These are phyloP conservation scores for Metarhizium anisopliae DNA, from an alignment of 2,329 filamentous ascomycete genomes.

Conservation along the genomic window DNA sequence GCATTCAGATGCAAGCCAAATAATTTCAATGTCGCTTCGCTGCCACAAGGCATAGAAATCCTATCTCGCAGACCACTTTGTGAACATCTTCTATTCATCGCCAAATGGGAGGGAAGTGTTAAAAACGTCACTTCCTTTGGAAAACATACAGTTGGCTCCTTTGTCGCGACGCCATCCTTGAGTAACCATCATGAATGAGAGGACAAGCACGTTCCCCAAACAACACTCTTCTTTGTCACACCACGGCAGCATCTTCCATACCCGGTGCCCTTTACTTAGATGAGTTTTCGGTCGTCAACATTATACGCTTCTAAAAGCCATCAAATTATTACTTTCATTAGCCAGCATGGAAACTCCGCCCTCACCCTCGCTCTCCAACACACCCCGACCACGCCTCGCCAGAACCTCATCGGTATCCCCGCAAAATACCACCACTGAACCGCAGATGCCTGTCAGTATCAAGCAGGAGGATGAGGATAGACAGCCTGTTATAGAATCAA, in stretches of 20 bases:
- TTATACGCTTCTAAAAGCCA: neutral
- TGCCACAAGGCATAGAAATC: too few species aligned
- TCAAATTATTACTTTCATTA: neutral
- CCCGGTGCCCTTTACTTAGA: neutral
- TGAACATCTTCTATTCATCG: too few species aligned
- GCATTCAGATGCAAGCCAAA: too few species aligned
- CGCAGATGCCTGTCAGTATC: neutral
- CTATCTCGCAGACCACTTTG: too few species aligned
- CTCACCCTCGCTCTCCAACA: neutral
- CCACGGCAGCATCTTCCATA: neutral
- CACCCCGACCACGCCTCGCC: neutral
- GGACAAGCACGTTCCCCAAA: neutral
- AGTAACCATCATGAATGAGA: neutral
- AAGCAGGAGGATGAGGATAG: constrained; percentile 4
- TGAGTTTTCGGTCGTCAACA: neutral
- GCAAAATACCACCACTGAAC: neutral
- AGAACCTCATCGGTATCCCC: neutral
- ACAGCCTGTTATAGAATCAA: neutral
- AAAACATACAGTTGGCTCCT: neutral
- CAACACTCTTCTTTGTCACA: neutral
- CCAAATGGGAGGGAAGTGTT: too few species aligned
- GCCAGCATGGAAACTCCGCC: neutral
- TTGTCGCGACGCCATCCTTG: neutral
- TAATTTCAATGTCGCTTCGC: too few species aligned
- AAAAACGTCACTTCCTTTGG: neutral